phyloP scores from a whole-genome alignment of 495 filamentous ascomycete genomes.

The Lasiosphaeriaceae sp. region DNA sequence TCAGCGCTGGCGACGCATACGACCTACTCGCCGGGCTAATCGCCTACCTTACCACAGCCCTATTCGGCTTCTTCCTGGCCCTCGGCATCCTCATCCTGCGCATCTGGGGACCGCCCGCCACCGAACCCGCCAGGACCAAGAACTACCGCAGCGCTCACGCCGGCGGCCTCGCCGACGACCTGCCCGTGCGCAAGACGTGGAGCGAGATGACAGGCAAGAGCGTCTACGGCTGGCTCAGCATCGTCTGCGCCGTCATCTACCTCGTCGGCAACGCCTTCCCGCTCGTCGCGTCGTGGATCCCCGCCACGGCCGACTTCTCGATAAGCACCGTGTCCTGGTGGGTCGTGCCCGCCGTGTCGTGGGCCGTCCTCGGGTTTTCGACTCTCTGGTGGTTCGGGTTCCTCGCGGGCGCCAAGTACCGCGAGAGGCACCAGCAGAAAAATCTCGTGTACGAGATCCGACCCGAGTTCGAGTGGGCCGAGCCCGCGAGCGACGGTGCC shows the following conservation, averaged over 20 bases:
- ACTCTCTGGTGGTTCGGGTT: constrained; percentile 14
- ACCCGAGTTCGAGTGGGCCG: constrained; percentile 17
- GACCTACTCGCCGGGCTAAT: constrained; percentile 27
- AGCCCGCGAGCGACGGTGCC: neutral
- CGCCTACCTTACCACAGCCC: constrained; percentile 22
- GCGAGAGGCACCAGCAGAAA: constrained; percentile 4
- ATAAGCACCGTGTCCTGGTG: constrained; percentile 17
- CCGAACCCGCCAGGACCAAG: constrained; percentile 9
- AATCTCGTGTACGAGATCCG: constrained; percentile 7
- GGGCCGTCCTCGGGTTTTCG: constrained; percentile 1
- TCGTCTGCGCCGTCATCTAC: neutral
- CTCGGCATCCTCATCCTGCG: constrained; percentile 32
- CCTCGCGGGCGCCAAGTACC: constrained; percentile 5
- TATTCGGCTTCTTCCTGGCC: constrained; percentile 32
- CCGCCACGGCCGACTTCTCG: constrained; percentile 8
- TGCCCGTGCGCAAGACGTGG: constrained; percentile 5
- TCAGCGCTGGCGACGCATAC: constrained; percentile 24
- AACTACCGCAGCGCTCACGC: neutral
- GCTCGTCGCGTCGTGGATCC: constrained; percentile 19
- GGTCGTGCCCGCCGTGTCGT: constrained; percentile 23
- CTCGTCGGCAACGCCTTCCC: constrained; percentile 16
- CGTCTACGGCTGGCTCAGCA: constrained; percentile 7
- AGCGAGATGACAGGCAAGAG: constrained; percentile 7
- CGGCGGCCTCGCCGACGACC: neutral
- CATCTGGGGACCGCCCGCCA: constrained; percentile 16